Evolutionary conservation across 495 filamentous ascomycete species (phyloP).

Genomic region (Aspergillus conjunctus): DNA sequence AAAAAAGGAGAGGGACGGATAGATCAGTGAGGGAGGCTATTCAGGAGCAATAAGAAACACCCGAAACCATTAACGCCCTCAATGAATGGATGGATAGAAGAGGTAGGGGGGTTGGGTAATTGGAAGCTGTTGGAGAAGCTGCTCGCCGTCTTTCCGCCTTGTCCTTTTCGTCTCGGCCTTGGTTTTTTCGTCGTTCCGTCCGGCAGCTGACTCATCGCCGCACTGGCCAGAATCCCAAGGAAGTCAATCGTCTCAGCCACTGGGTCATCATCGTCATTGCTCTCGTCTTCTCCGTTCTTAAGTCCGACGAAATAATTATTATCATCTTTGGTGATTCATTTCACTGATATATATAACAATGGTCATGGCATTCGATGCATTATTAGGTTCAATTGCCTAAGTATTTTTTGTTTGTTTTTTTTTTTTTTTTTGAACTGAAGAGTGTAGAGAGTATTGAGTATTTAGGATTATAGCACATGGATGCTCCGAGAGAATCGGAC

Average conservation of each 20-base stretch:
- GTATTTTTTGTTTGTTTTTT: background rate
- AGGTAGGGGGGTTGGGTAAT: background rate
- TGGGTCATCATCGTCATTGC: constrained; percentile 9
- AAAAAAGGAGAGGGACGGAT: constrained; percentile 26
- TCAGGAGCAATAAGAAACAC: constrained; percentile 25
- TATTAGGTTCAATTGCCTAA: background rate
- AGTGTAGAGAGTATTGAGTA: constrained; percentile 13
- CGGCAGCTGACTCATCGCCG: constrained; percentile 31
- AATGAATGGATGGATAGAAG: background rate
- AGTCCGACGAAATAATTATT: background rate
- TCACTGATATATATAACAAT: background rate
- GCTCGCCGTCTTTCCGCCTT: constrained; percentile 22
- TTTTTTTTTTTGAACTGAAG: background rate
- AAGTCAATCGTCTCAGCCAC: constrained; percentile 19
- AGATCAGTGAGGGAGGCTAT: constrained; percentile 24
- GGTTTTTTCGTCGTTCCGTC: constrained; percentile 33
- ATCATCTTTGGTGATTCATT: background rate
- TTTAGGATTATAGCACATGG: background rate
- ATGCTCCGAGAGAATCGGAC: constrained; percentile 5
- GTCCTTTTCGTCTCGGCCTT: constrained; percentile 19
- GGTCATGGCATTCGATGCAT: background rate
- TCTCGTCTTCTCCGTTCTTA: background rate
- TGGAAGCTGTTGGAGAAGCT: constrained; percentile 29
- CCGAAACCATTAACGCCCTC: constrained; percentile 35
- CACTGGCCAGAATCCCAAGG: constrained; percentile 26